Evolutionary conservation across 805 yeast genomes (phyloP), one percentile per base, ranked within the genome.

Genomic region (Soucietia sequanensis): DNA sequence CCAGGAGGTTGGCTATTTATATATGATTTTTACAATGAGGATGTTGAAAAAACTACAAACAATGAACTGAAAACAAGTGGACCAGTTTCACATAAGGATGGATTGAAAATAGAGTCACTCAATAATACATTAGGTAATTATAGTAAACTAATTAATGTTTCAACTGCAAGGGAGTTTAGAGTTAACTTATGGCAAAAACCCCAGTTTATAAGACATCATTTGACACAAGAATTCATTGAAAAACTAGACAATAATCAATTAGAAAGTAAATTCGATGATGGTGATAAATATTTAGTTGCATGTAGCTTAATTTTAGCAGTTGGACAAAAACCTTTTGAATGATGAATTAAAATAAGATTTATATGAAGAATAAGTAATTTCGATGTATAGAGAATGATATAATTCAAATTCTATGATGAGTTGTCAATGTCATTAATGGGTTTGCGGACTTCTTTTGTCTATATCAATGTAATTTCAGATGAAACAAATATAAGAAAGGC

Each of bases 11-110:
- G 50, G 44, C 42, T 68, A 18, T 51, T 60, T 24, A 53, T 68
- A 9, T 34, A 62, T 15, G 75, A 69, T 37, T 65, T 68, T 37
- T 65, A 62, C 44, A 68, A 68, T 32, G 60, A 52, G 19, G 62
- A 56, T 31, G 58, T 54, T n/a, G n/a, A n/a, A n/a, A n/a, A n/a
- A n/a, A n/a, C n/a, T n/a, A n/a, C n/a, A n/a, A n/a, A n/a, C n/a
- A n/a, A n/a, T n/a, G n/a, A n/a, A n/a, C n/a, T n/a, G n/a, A n/a
- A n/a, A n/a, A n/a, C n/a, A n/a, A n/a, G n/a, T n/a, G n/a, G n/a
- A n/a, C n/a, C n/a, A n/a, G n/a, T n/a, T n/a, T n/a, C n/a, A n/a
- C 64, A 57, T 40, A 60, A 57, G 60, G 65, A 63, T 4, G 64
- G 65, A 3, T 46, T 61, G 28, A 53, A 51, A 25, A 40, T 51